These are phyloP conservation scores for Fusarium sp. DNA, from an alignment of 2,329 filamentous ascomycete genomes.

Conservation along the genomic window DNA sequence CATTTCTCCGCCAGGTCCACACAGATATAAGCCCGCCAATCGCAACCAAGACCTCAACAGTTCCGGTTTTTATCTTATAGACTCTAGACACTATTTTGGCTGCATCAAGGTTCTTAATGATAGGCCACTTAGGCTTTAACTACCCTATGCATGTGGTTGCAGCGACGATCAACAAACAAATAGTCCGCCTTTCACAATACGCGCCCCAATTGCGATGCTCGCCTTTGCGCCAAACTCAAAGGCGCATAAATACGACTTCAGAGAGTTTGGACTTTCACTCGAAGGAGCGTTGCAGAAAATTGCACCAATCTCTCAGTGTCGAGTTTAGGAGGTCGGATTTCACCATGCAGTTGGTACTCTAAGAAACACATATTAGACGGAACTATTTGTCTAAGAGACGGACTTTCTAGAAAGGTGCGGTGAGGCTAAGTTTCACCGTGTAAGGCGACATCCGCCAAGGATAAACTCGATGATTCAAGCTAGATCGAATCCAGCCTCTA, in stretches of 20 bases:
- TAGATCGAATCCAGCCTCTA: background rate
- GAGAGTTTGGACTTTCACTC: background rate
- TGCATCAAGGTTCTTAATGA: background rate
- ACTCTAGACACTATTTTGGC: background rate
- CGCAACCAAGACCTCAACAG: background rate
- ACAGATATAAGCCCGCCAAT: background rate
- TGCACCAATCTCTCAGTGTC: rapidly evolving
- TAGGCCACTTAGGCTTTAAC: background rate
- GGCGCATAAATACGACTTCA: background rate
- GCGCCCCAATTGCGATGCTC: background rate
- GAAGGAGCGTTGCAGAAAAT: background rate
- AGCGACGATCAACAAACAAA: background rate
- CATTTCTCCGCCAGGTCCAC: background rate
- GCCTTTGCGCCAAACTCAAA: background rate
- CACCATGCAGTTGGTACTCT: background rate
- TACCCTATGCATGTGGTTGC: background rate
- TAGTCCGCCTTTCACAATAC: background rate
- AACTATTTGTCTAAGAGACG: background rate
- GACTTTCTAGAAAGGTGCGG: background rate
- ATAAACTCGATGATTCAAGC: background rate
- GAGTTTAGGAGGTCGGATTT: background rate
- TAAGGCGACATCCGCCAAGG: background rate
- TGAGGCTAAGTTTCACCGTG: background rate
- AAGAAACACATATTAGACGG: background rate
- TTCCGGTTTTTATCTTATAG: background rate